Evolutionary conservation across 306 rosid genomes (phyloP), one percentile per base, ranked within the genome.

Genomic region (Spatholobus suberectus): DNA sequence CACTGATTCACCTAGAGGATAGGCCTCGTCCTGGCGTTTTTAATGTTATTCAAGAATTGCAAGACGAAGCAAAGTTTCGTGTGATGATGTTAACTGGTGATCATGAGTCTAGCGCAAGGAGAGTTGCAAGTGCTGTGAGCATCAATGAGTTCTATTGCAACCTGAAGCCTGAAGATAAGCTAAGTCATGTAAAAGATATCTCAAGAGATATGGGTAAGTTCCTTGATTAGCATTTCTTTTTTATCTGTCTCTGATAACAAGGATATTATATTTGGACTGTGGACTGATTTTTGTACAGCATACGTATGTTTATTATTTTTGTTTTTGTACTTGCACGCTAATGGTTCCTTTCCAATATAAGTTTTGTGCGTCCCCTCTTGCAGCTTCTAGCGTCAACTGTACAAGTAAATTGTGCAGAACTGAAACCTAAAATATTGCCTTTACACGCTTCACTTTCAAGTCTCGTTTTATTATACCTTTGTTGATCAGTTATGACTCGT

Each of bases 51-150:
- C 82, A 51, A 26, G 99, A 96, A 79, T 83, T 96, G 85, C 90
- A 41, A 81, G 87, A 89, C 66, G 87, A 88, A 80, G 98, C 94
- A 67, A 92, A 86, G 85, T 88, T 92, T 11, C 97, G 86, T 26
- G 88, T 92, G 83, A 96, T 94, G 96, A 96, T 96, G 99, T 85
- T 96, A 79, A 96, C 99, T 18, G 99, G 99, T 66, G 99, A 94
- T 81, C 98, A 96, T 29, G 85, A 92, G 77, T 90, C 88, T 38
- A 96, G 99, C 81, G 98, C 99, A 29, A 85, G 82, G 93, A 91
- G 98, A 87, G 97, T 96, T 73, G 98, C 99, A 79, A 89, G 83
- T 43, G 93, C 97, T 72, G 97, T 91, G 70, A 97, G 98, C 75
- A 96, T 96, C 83, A 87, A 62, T 10, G 99, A 94, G 88, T 90